phyloP scores from a whole-genome alignment of 345 rosid species.

The Dimocarpus longan region DNA sequence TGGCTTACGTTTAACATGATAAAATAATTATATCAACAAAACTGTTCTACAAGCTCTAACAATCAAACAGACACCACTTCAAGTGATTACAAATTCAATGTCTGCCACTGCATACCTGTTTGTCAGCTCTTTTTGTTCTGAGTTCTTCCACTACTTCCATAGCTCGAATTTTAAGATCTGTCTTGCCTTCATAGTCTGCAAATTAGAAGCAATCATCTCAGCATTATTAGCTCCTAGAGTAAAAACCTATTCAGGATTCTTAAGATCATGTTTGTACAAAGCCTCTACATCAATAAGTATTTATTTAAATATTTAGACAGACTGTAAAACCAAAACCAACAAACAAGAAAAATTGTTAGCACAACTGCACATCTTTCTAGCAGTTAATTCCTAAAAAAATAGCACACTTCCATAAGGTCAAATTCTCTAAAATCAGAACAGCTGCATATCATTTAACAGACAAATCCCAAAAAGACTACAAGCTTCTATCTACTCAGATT shows the following conservation, averaged over 20 bases:
- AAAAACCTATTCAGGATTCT: background rate
- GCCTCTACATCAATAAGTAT: background rate
- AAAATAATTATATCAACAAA: background rate
- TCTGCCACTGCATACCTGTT: constrained; percentile 57
- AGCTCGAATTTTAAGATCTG: constrained; percentile 87
- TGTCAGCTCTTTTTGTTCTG: constrained; percentile 91
- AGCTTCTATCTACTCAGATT: background rate
- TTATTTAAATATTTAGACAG: constrained; percentile 5
- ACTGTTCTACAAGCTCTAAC: constrained; percentile 9
- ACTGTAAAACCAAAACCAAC: background rate
- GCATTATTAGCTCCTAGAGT: background rate
- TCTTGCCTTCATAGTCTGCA: constrained; percentile 92
- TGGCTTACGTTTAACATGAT: background rate
- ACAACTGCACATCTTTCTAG: background rate
- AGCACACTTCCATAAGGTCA: background rate
- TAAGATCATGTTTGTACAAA: background rate
- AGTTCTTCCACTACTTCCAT: constrained; percentile 91
- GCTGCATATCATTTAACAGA: background rate
- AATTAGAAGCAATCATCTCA: constrained; percentile 6
- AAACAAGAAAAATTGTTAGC: background rate
- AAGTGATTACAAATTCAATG: background rate
- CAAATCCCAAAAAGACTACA: background rate
- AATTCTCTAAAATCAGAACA: background rate
- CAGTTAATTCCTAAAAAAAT: background rate
- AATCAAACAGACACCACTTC: background rate